Evolutionary conservation across 495 filamentous ascomycete species (phyloP).

Genomic region (Neurospora pannonica): DNA sequence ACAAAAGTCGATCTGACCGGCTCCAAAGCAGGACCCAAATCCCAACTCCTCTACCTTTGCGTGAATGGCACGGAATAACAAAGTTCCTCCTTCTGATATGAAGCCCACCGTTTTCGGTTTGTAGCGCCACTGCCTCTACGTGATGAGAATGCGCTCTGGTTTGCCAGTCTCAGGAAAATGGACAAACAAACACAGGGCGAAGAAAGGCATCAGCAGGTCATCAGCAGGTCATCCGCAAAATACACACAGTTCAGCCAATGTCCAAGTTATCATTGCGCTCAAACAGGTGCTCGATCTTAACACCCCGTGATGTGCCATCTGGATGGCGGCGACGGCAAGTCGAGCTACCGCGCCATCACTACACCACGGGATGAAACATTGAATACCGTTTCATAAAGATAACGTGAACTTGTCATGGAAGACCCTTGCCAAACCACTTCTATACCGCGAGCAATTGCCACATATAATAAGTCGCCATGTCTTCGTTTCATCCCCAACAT

Average conservation of each 20-base stretch:
- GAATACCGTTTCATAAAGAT: background rate
- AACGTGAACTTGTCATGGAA: background rate
- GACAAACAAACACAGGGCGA: background rate
- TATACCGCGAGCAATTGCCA: background rate
- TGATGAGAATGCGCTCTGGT: background rate
- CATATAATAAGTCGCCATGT: background rate
- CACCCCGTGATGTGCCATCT: background rate
- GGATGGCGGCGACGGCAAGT: background rate
- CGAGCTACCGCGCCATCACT: background rate
- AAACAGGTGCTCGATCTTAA: background rate
- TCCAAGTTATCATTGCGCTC: background rate
- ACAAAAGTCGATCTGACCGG: background rate
- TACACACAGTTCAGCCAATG: background rate
- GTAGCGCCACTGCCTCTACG: background rate
- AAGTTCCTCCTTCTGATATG: background rate
- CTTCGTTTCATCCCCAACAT: background rate
- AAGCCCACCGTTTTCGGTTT: background rate
- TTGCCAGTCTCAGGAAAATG: background rate
- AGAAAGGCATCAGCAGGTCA: background rate
- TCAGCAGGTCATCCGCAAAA: background rate
- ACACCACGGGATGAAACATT: background rate
- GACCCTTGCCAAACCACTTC: background rate
- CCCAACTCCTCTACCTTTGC: background rate
- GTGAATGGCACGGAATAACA: background rate
- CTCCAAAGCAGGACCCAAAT: background rate